phyloP scores from a whole-genome alignment of 1,284 basidiomycete species.

The Sanghuangporus baumii region DNA sequence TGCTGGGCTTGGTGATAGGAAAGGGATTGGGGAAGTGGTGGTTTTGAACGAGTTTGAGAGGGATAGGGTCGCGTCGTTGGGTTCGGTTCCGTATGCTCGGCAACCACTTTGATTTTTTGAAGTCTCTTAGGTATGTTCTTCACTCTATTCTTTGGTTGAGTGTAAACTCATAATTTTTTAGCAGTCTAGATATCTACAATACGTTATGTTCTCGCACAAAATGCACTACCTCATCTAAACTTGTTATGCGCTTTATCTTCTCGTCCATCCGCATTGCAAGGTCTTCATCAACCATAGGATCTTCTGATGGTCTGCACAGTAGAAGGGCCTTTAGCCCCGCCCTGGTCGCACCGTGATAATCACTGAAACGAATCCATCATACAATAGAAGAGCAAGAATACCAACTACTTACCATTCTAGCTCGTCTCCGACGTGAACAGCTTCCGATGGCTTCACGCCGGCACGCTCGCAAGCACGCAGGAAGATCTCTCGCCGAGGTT shows the following conservation, averaged over 20 bases:
- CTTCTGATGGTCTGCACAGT: constrained; percentile 43
- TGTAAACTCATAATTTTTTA: too few species aligned
- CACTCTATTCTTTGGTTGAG: too few species aligned
- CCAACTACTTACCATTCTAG: constrained; percentile 43
- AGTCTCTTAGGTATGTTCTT: neutral
- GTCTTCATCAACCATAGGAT: constrained; percentile 30
- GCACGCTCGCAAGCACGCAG: constrained; percentile 31
- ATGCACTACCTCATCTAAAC: constrained; percentile 15
- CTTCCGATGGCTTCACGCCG: constrained; percentile 35
- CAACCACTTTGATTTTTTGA: neutral
- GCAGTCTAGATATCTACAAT: neutral
- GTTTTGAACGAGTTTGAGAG: neutral
- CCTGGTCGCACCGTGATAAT: constrained; percentile 57
- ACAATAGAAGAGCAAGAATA: neutral
- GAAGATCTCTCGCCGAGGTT: constrained; percentile 59
- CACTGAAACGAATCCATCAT: constrained; percentile 34
- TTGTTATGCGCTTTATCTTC: constrained; percentile 13
- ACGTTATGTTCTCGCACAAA: constrained; percentile 4
- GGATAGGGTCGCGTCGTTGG: neutral
- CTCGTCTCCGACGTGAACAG: constrained; percentile 71
- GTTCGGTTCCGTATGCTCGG: neutral
- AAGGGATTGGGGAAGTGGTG: neutral
- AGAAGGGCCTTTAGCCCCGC: constrained; percentile 58
- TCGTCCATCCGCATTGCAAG: neutral
- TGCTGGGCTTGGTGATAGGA: neutral